Evolutionary conservation across 2,329 filamentous ascomycete species (phyloP).

Genomic region (Penicillium sp.): DNA sequence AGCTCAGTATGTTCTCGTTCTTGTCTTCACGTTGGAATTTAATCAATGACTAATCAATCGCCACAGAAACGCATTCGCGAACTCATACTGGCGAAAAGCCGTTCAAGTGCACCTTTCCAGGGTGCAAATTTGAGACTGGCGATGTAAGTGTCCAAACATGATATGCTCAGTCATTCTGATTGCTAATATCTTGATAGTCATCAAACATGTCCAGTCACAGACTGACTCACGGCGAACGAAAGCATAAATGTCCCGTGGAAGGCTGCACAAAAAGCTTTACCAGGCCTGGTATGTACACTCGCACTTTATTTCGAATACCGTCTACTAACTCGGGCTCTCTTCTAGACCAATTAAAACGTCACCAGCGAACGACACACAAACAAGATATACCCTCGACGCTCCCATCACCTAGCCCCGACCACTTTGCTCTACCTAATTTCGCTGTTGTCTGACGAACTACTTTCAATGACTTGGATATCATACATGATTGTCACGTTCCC

Average conservation of each 20-base stretch:
- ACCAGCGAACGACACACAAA: slow-evolving; percentile 43
- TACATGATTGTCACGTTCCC: slow-evolving; percentile 13
- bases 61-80: slow-evolving; percentile 45
- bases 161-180: not conserved
- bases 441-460: slow-evolving; percentile 15
- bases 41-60: slow-evolving; percentile 28
- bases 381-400: slow-evolving; percentile 19
- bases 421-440: slow-evolving; percentile 26
- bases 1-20: slow-evolving; percentile 39
- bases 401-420: slow-evolving; percentile 28
- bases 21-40: not conserved
- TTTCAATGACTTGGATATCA: not conserved
- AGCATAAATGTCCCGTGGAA: slow-evolving; percentile 43
- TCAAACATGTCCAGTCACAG: slow-evolving; percentile 50
- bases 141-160: slow-evolving; percentile 37
- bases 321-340: not conserved
- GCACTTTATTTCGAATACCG: not conserved
- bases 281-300: slow-evolving; percentile 39
- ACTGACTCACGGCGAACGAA: slow-evolving; percentile 46
- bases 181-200: slow-evolving; percentile 32
- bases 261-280: slow-evolving; percentile 49
- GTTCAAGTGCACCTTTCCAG: slow-evolving; percentile 46
- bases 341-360: slow-evolving; percentile 46
- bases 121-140: slow-evolving; percentile 47
- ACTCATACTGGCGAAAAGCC: slow-evolving; percentile 49